Conservation (phyloP, 2,329 filamentous ascomycete genomes). For the Trichoderma sp. region DNA sequence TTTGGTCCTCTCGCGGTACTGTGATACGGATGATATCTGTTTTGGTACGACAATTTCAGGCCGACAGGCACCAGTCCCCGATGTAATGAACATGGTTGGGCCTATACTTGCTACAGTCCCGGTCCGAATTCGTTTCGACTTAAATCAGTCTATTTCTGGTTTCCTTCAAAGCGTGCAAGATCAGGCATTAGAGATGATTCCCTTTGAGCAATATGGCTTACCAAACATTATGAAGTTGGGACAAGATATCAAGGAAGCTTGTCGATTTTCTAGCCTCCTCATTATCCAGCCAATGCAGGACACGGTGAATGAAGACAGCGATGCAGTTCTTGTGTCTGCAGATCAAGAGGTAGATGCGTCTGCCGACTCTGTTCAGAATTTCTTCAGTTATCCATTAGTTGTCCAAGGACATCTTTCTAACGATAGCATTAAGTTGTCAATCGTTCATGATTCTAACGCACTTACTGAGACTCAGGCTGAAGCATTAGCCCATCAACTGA, state of each 20-base stretch:
- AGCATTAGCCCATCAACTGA: not conserved
- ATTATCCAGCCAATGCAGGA: conserved; percentile 17
- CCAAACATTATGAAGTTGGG: conserved; percentile 23
- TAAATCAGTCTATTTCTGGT: not conserved
- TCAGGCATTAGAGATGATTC: conserved; percentile 21
- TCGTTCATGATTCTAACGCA: not conserved
- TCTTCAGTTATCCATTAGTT: conserved; percentile 12
- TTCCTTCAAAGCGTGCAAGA: conserved; percentile 17
- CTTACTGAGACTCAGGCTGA: not conserved
- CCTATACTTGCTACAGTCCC: conserved; percentile 18
- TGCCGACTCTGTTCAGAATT: not conserved
- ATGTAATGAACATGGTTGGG: conserved; percentile 20
- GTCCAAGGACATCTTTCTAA: not conserved
- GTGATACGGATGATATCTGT: conserved; percentile 26
- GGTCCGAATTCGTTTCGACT: not conserved
- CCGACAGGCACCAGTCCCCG: conserved; percentile 20
- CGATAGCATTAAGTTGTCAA: not conserved
- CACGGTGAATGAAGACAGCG: not conserved
- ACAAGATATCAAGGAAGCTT: conserved; percentile 15
- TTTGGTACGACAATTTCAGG: conserved; percentile 24
- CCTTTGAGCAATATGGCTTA: conserved; percentile 24
- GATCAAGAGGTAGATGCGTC: not conserved
- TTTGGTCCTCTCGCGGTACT: conserved; percentile 37
- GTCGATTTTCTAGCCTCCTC: conserved; percentile 23
- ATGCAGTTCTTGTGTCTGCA: not conserved